Base-by-base conservation (phyloP, 148 eudicot genomes). In the Nepenthes gracilis region DNA sequence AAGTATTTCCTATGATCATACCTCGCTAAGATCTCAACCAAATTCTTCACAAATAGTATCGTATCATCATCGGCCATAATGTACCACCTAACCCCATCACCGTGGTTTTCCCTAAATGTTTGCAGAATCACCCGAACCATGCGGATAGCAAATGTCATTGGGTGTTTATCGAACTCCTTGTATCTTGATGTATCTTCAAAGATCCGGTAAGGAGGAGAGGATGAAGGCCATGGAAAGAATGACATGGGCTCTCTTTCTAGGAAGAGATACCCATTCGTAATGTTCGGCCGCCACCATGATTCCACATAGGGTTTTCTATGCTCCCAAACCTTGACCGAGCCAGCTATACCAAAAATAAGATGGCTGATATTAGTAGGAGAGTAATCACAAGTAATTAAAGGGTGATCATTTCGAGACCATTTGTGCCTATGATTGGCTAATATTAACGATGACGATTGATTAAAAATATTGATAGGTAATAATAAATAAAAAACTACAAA, bases 51-150 rank as follows among this genome's bases (percentile, higher is more conserved):
- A 53, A 86, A 77, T 51, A 83, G 48, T 33, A 81, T 50, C 0
- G 89, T 83, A 53, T 81, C 89, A 37, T 88, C 96, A 12, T 85
- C 88, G 1, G 71, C 70, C 83, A 81, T 71, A 2, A 86, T 73
- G 43, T 60, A 84, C 95, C 90, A 84, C 72, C 90, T 80, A 15
- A 81, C 2, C 33, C 72, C 68, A 52, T 67, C 2, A 14, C 72
- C 68, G 47, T 67, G 75, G 2, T 76, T 69, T 12, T 69, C 79
- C 49, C 66, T 74, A 33, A 77, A 83, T 0, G 72, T 69, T 68
- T 86, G 77, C 9, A 47, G 71, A 0, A 83, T 67, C 14, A 73
- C 76, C 6, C 79, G 65, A 2, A 72, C 73, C 76, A 86, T 69
- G 12, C 84, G 64, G 6, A 83, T 73, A 1, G 80, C 76, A 9